These are phyloP conservation scores for Saturnispora besseyi DNA, from an alignment of 805 yeast genomes.

Conservation along the genomic window DNA sequence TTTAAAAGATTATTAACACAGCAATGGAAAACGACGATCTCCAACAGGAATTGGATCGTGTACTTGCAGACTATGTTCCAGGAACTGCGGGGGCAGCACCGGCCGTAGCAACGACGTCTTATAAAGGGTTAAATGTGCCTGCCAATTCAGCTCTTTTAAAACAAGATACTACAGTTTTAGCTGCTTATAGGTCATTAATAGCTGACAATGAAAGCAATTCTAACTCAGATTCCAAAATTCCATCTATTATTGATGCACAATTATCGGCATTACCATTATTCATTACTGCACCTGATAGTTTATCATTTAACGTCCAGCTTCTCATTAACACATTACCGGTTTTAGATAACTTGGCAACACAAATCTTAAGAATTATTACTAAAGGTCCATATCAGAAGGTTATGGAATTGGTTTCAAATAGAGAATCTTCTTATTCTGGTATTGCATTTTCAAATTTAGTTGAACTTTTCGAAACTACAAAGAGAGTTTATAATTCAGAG, in stretches of 20 bases:
- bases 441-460: slow-evolving; percentile 56
- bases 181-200: slow-evolving; percentile 22
- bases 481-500: slow-evolving; percentile 54
- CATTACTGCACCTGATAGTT: slow-evolving; percentile 44
- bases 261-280: slow-evolving; percentile 53
- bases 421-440: slow-evolving; percentile 51
- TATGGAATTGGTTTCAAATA: slow-evolving; percentile 56
- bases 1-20: background rate
- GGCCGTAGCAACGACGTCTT: slow-evolving; percentile 8
- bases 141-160: slow-evolving; percentile 28
- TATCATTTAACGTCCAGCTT: slow-evolving; percentile 55
- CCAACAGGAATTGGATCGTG: slow-evolving; percentile 9
- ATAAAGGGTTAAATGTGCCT: slow-evolving; percentile 29
- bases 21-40: slow-evolving; percentile 8
- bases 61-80: slow-evolving; percentile 7
- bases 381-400: slow-evolving; percentile 70
- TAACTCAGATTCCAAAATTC: slow-evolving; percentile 13
- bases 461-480: slow-evolving; percentile 71
- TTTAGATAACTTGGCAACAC: slow-evolving; percentile 75
- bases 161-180: slow-evolving; percentile 18
- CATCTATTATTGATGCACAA: slow-evolving; percentile 35
- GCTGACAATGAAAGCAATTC: slow-evolving; percentile 13
- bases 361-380: slow-evolving; percentile 63
- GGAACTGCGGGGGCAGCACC: slow-evolving; percentile 1
- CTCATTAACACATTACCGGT: slow-evolving; percentile 63